Evolutionary conservation across 148 eudicot genomes (phyloP).

Genomic region (Fagopyrum esculentum): DNA sequence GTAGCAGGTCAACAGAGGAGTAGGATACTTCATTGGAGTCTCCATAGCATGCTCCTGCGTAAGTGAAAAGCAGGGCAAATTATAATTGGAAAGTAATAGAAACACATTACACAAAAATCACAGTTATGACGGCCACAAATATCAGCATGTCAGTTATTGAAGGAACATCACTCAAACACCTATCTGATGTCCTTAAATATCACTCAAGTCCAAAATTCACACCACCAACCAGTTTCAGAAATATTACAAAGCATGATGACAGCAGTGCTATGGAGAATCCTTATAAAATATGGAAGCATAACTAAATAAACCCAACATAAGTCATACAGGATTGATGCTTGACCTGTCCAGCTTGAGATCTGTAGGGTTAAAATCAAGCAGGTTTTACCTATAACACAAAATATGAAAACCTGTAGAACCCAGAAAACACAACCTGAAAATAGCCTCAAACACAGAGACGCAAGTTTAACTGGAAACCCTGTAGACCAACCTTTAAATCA

Average conservation of each 20-base stretch:
- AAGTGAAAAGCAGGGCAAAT: slow-evolving; percentile 6
- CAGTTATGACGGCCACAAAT: neutral
- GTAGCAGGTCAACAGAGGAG: slow-evolving; percentile 28
- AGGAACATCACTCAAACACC: neutral
- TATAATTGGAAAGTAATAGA: neutral
- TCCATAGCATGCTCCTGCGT: slow-evolving; percentile 43
- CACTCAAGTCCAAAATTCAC: neutral
- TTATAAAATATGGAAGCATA: neutral
- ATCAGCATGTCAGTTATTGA: neutral
- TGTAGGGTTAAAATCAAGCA: too few species aligned
- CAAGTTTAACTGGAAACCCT: neutral
- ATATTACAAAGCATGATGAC: neutral
- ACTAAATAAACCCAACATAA: neutral
- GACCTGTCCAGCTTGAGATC: neutral
- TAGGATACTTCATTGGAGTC: slow-evolving; percentile 22
- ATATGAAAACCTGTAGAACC: too few species aligned
- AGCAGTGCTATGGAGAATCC: neutral
- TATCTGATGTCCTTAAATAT: neutral
- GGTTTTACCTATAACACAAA: too few species aligned
- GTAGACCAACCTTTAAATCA: neutral
- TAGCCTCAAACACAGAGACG: neutral
- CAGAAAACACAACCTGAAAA: neutral
- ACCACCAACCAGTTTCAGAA: neutral
- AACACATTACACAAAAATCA: neutral
- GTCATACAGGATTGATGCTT: neutral